Conservation (phyloP, 169 alveolate genomes). For the Plasmodium yoelii region DNA sequence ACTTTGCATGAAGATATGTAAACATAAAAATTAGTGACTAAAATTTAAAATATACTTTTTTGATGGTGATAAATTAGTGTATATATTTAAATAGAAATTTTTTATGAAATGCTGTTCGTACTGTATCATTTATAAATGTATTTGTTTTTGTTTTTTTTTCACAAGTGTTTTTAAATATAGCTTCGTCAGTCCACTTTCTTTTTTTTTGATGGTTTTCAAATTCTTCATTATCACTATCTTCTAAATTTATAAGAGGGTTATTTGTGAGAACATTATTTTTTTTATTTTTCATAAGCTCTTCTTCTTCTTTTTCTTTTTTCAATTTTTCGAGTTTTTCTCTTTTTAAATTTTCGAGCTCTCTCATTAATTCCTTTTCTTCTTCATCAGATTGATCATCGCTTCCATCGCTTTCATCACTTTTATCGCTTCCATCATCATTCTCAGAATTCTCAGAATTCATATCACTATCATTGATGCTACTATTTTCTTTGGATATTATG, state of each 20-base stretch:
- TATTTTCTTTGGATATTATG: neutral
- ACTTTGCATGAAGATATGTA: too few species aligned
- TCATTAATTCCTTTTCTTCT: constrained; percentile 91
- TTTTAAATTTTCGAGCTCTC: constrained; percentile 94
- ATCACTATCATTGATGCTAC: neutral
- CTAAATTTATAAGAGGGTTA: constrained; percentile 85
- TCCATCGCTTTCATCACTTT: neutral
- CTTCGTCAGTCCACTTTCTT: constrained; percentile 92
- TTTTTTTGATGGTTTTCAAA: constrained; percentile 87
- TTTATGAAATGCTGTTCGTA: constrained; percentile 95
- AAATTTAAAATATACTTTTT: too few species aligned
- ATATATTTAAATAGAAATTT: constrained; percentile 92
- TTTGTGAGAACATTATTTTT: constrained; percentile 82
- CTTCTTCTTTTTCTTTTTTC: constrained; percentile 83
- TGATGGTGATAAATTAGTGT: neutral
- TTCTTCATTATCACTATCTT: constrained; percentile 75
- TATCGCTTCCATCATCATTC: neutral
- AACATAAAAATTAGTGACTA: too few species aligned
- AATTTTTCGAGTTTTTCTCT: constrained; percentile 90
- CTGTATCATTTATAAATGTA: constrained; percentile 93
- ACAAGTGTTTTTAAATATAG: constrained; percentile 92
- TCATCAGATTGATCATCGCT: constrained; percentile 32
- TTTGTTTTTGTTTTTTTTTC: constrained; percentile 81
- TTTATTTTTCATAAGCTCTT: constrained; percentile 54
- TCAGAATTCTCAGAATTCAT: neutral